Evolutionary conservation across 2,329 filamentous ascomycete species (phyloP).

Genomic region (Dothistroma septosporum): DNA sequence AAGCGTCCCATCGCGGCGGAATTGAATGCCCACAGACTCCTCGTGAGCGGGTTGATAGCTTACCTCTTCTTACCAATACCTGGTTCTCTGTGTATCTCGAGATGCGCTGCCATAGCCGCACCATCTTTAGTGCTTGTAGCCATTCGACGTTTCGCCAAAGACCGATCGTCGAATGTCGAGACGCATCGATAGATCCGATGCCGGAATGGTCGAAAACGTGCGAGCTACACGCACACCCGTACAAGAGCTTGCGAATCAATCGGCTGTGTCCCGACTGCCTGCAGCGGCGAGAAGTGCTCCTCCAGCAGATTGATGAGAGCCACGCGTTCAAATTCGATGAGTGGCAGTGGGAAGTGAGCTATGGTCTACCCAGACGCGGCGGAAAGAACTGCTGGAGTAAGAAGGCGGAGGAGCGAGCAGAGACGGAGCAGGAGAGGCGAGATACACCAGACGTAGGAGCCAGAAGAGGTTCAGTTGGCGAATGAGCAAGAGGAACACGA

Average conservation of each 20-base stretch:
- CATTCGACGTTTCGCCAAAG: conserved; percentile 36
- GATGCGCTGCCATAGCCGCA: conserved; percentile 43
- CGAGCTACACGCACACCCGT: conserved; percentile 34
- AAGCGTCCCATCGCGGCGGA: neutral
- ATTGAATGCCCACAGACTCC: neutral
- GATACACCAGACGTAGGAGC: conserved; percentile 6
- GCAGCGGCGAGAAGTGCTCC: conserved; percentile 25
- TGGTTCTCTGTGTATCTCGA: neutral
- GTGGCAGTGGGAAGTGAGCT: conserved; percentile 42
- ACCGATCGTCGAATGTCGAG: conserved; percentile 36
- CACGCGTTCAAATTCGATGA: conserved; percentile 37
- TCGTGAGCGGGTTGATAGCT: neutral
- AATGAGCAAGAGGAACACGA: conserved; percentile 18
- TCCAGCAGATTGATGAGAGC: conserved; percentile 26
- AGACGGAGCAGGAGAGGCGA: conserved; percentile 23
- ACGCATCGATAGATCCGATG: conserved; percentile 27
- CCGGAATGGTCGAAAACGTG: conserved; percentile 25
- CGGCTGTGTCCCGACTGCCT: conserved; percentile 35
- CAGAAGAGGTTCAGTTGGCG: conserved; percentile 26
- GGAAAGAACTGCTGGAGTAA: conserved; percentile 30
- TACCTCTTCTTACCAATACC: neutral
- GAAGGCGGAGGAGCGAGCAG: conserved; percentile 25
- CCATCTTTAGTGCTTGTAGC: conserved; percentile 42
- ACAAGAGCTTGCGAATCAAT: conserved; percentile 35
- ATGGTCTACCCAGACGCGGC: conserved; percentile 30